phyloP scores from a whole-genome alignment of 169 alveolate genomes.

The Miamiensis avidus region DNA sequence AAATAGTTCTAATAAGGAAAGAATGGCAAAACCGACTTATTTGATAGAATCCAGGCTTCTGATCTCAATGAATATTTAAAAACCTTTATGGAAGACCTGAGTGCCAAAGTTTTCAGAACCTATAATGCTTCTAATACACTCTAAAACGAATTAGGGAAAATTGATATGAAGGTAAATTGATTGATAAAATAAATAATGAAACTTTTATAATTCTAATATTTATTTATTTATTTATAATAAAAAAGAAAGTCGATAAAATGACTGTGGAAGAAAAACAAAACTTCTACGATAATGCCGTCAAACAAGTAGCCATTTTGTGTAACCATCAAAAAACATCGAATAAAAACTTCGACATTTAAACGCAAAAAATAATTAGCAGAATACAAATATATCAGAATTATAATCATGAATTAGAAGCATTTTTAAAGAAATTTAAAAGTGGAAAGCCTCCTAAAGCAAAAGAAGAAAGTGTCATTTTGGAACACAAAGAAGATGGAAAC shows the following conservation, averaged over 20 bases:
- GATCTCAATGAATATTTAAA: slow-evolving; percentile 95
- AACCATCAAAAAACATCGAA: slow-evolving; percentile 93
- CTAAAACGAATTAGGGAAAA: slow-evolving; percentile 88
- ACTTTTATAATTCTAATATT: not conserved
- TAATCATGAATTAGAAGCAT: slow-evolving; percentile 81
- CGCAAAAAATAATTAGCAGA: slow-evolving; percentile 91
- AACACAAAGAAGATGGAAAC: slow-evolving; percentile 40
- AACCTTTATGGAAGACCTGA: slow-evolving; percentile 95
- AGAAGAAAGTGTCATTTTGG: slow-evolving; percentile 47
- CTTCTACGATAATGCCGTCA: slow-evolving; percentile 97
- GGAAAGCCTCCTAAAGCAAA: slow-evolving; percentile 58
- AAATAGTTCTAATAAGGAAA: slow-evolving; percentile 77
- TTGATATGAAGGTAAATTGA: slow-evolving; percentile 18
- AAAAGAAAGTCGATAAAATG: slow-evolving; percentile 58
- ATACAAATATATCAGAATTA: slow-evolving; percentile 84
- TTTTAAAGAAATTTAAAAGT: slow-evolving; percentile 79
- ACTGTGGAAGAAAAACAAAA: slow-evolving; percentile 88
- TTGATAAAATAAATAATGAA: no score
- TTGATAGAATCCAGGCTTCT: slow-evolving; percentile 87
- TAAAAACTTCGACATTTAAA: slow-evolving; percentile 93
- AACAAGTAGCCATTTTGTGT: slow-evolving; percentile 98
- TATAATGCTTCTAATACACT: slow-evolving; percentile 98
- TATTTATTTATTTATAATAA: no score
- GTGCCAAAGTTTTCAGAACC: slow-evolving; percentile 99
- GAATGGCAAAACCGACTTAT: slow-evolving; percentile 91